A percentile compares a stretch with the other conserved stretches of the same genome.
Evolutionary conservation across 352 stramenopile genomes (phyloP).

Genomic region (Phytophthora lateralis): DNA sequence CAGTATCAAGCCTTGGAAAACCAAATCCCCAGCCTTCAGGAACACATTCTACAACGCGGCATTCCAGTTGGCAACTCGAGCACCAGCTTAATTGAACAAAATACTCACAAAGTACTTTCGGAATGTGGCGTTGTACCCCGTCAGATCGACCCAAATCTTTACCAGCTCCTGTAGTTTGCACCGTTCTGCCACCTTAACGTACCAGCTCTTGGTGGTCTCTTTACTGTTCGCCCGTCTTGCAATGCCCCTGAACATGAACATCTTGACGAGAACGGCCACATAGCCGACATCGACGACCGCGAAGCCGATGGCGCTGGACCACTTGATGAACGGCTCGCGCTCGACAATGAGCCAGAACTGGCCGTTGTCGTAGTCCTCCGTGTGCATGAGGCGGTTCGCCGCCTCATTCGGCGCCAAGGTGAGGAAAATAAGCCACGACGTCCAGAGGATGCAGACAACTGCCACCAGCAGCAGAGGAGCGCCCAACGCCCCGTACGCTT

Average conservation of each 20-base stretch:
- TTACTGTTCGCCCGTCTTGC: background rate
- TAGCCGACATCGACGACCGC: slow-evolving; percentile 18
- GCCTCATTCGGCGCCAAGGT: slow-evolving; percentile 28
- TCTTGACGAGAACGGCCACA: slow-evolving; percentile 20
- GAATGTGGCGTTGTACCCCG: slow-evolving; percentile 21
- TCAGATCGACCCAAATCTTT: slow-evolving; percentile 13
- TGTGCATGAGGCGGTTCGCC: slow-evolving; percentile 37
- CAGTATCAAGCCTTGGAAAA: slow-evolving; percentile 25
- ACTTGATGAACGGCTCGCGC: slow-evolving; percentile 17
- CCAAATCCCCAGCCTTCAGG: slow-evolving; percentile 34
- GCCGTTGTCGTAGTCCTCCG: slow-evolving; percentile 32
- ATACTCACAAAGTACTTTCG: slow-evolving; percentile 24
- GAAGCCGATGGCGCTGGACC: slow-evolving; percentile 12
- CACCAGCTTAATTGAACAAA: background rate
- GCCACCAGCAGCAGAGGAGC: slow-evolving; percentile 19
- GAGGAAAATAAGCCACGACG: slow-evolving; percentile 32
- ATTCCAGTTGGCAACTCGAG: background rate
- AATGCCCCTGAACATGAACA: slow-evolving; percentile 24
- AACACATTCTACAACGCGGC: slow-evolving; percentile 29
- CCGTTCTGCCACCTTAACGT: slow-evolving; percentile 5
- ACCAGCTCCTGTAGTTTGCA: slow-evolving; percentile 8
- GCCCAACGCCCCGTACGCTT: slow-evolving; percentile 28
- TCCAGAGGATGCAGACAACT: slow-evolving; percentile 29
- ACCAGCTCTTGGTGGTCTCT: slow-evolving; percentile 8
- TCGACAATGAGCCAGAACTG: slow-evolving; percentile 39